Conservation (phyloP, 352 stramenopile genomes). For the Phytophthora europaea region DNA sequence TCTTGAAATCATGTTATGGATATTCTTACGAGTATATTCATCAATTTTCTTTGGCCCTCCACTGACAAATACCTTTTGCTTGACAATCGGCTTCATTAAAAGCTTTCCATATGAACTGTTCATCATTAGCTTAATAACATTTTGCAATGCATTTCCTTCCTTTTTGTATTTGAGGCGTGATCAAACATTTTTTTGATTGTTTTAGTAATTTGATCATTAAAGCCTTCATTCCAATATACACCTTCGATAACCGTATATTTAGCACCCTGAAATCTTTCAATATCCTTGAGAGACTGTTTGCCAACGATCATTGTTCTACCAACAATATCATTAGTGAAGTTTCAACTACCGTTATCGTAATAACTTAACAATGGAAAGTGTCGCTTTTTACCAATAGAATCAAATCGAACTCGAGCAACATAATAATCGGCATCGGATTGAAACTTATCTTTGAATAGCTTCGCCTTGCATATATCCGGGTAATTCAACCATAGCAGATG, state of each 20-base stretch:
- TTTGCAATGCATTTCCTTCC: conserved; percentile 6
- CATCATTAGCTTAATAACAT: conserved; percentile 19
- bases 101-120: conserved; percentile 16
- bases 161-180: conserved; percentile 9
- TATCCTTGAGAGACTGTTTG: too few relatives aligned
- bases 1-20: too few relatives aligned
- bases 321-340: too few relatives aligned
- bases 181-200: conserved; percentile 3
- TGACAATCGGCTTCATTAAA: conserved; percentile 14
- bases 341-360: background rate
- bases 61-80: conserved; percentile 10
- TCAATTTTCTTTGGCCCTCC: conserved; percentile 1
- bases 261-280: too few relatives aligned
- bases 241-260: conserved; percentile 12
- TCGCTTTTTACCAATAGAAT: background rate
- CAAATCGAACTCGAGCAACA: conserved; percentile 1
- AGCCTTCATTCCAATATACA: conserved; percentile 20
- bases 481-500: conserved; percentile 12
- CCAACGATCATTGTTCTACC: background rate
- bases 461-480: conserved; percentile 1
- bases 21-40: conserved; percentile 18
- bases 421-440: conserved; percentile 16
- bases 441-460: conserved; percentile 6
- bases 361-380: conserved; percentile 11
- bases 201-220: conserved; percentile 6